Base-by-base conservation (phyloP, 108 stramenopile species). In the Skeletonema tropicum region DNA sequence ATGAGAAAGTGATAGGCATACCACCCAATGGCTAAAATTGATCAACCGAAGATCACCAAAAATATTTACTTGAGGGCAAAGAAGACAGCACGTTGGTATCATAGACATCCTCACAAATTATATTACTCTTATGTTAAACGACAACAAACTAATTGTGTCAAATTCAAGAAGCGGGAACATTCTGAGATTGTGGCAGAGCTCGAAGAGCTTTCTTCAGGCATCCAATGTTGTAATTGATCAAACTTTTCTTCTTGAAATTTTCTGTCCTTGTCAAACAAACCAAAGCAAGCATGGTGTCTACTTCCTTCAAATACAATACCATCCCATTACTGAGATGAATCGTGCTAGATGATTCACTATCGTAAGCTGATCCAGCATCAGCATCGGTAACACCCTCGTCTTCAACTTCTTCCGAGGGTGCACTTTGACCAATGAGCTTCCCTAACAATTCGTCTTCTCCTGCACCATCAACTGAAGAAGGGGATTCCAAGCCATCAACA, bases 181-280 rank as follows among this genome's bases (percentile, higher is more conserved):
- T 64, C 45, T 74, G 55, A 65, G 60, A 69, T 31, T 45, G 61
- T 12, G 82, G 75, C 49, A 96, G 39, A 9, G 91, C 85, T 49
- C 82, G 66, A 66, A 98, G 76, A 8, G 96, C 94, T 60, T 88
- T 92, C 75, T 97, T 96, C 64, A 99, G 79, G 66, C 89, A 91
- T 25, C 94, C 92, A 64, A 99, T 97, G 83, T 99, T 99, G 85
- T 95, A 98, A 72, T 99, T 98, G 68, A 99, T 94, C 62, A 99
- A 80, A 26, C 94, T 92, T 76, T 94, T 94, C 86, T 96, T 97
- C 30, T 91, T 84, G 73, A 98, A 98, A 74, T 97, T 94, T 63
- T 97, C 96, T 29, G 92, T 85, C 26, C 97, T 86, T 30, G 97
- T 95, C 60, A 99, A 85, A 80, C 97, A 98, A n/a, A 99, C 98